These are phyloP conservation scores for Galium porrigens DNA, from an alignment of 305 asterid species.

Conservation along the genomic window DNA sequence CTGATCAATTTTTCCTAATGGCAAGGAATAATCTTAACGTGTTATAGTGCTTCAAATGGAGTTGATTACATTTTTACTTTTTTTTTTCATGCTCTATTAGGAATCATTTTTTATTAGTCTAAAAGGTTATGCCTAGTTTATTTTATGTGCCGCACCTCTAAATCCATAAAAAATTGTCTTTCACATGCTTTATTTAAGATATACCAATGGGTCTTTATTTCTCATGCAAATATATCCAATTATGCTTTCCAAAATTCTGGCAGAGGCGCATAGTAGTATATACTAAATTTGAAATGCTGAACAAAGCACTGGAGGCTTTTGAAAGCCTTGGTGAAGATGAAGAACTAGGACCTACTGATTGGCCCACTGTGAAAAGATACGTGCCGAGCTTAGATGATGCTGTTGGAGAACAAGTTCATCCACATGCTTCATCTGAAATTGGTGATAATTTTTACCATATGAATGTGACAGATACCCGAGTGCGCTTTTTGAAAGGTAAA, in stretches of 20 bases:
- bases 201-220: background rate
- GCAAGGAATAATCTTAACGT: background rate
- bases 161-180: background rate
- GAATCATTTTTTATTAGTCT: background rate
- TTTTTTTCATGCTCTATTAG: background rate
- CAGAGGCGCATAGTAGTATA: conserved; percentile 68
- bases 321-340: conserved; percentile 86
- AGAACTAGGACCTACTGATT: conserved; percentile 92
- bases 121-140: too few species aligned
- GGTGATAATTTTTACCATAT: conserved; percentile 33
- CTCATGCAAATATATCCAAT: background rate
- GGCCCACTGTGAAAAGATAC: conserved; percentile 69
- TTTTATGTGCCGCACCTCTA: background rate
- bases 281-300: conserved; percentile 86
- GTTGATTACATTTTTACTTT: background rate
- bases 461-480: conserved; percentile 66
- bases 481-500: conserved; percentile 79
- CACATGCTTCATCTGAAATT: conserved; percentile 45
- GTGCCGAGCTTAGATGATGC: conserved; percentile 54
- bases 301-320: conserved; percentile 84
- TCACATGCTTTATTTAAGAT: background rate
- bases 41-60: background rate
- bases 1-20: background rate
- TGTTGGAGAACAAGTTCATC: conserved; percentile 51
- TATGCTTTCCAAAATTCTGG: conserved; percentile 13